Base-by-base conservation (phyloP, 768 basidiomycete genomes). In the Auricularia cornea region DNA sequence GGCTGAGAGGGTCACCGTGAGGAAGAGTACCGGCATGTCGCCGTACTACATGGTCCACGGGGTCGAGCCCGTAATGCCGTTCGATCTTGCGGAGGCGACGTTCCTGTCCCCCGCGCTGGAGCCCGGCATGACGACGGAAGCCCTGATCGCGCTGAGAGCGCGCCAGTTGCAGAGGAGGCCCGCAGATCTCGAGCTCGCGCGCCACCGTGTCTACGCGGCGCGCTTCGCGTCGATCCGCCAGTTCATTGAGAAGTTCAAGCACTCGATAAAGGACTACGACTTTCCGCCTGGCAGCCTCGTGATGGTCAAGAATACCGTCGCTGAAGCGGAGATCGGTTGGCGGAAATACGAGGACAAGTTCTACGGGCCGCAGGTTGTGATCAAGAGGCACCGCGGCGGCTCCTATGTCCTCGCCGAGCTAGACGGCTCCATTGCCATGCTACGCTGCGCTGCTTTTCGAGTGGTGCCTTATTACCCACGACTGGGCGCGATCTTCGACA, bases 301-400 rank as follows among this genome's bases (percentile, higher is more conserved):
- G 0, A 67, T 82, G 0, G 69, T 78, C 0, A 60, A 71, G 4
- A 80, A 81, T 60, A 72, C 73, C 1, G 32, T 62, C 0, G 61
- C 76, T 1, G 74, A 78, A 31, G 73, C 68, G 29, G 66, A 71
- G 0, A 63, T 75, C 0, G 68, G 68, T 1, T 35, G 35, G 28
- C 44, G 65, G 1, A 79, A 78, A 60, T 72, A 71, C 1, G 70
- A 67, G 6, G 67, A 69, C 40, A 23, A 74, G 2, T 80, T 78
- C 62, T 52, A 75, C 14, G 79, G 78, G 20, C 78, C 78, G 0
- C 73, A 74, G 63, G 65, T 73, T 0, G 74, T 80, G 0, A 54
- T 77, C 3, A 31, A 63, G 11, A 64, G 67, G 10, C 74, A 71
- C 8, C 54, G 29, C 16, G 61, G 60, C 18, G 62, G 64, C 8